Conservation (phyloP, 345 rosid species). For the Acer negundo region DNA sequence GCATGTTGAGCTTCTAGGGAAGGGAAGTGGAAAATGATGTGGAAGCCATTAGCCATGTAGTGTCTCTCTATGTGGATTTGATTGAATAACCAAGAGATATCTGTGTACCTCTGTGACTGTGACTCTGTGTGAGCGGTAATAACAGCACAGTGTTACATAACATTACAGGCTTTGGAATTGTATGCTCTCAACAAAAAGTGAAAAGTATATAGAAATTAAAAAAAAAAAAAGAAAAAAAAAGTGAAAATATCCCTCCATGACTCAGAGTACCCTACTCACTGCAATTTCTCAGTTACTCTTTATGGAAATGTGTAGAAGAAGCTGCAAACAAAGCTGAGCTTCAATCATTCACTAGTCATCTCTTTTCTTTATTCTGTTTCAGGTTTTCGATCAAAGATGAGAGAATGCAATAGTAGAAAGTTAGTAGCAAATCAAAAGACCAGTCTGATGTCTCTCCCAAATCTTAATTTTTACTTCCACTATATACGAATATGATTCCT, state of each 20-base stretch:
- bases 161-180: constrained; percentile 23
- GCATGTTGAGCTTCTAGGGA: constrained; percentile 10
- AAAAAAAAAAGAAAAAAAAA: constrained; percentile 13
- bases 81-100: constrained; percentile 18
- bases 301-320: constrained; percentile 26
- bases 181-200: constrained; percentile 17
- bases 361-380: not conserved
- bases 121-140: no score
- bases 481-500: not conserved
- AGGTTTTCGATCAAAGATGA: not conserved
- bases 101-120: not conserved
- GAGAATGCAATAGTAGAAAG: not conserved
- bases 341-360: constrained; percentile 9
- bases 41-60: constrained; percentile 20
- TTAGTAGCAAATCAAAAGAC: not conserved
- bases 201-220: no score
- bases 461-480: not conserved
- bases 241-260: constrained; percentile 9
- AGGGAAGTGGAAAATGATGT: constrained; percentile 20
- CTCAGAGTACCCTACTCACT: not conserved
- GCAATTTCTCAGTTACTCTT: constrained; percentile 6
- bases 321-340: constrained; percentile 19
- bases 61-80: constrained; percentile 19
- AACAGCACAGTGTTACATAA: no score
- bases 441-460: not conserved